These are phyloP conservation scores for Fusarium dimerum DNA, from an alignment of 2,329 filamentous ascomycete genomes.

Conservation along the genomic window DNA sequence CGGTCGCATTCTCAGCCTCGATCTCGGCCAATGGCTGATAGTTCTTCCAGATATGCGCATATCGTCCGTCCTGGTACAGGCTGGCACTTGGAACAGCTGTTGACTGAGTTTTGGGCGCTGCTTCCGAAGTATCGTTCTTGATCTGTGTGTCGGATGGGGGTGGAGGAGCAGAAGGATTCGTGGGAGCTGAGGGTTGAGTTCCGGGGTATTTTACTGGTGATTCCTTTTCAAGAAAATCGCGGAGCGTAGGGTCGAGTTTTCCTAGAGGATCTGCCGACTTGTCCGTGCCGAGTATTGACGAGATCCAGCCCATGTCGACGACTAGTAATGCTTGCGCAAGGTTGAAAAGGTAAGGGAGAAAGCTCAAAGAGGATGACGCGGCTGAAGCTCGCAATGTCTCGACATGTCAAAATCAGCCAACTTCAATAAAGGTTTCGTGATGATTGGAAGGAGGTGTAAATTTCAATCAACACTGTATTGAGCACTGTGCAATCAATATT, in stretches of 20 bases:
- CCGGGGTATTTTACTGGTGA: constrained; percentile 68
- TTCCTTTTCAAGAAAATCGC: constrained; percentile 82
- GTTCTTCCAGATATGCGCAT: constrained; percentile 88
- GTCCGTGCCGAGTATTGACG: constrained; percentile 52
- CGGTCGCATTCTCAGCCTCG: constrained; percentile 68
- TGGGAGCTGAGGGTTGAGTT: constrained; percentile 25
- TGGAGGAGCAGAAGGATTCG: background rate
- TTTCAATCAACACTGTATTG: constrained; percentile 15
- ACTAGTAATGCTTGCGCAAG: background rate
- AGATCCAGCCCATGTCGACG: constrained; percentile 57
- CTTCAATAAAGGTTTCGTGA: constrained; percentile 10
- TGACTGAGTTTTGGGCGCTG: constrained; percentile 14
- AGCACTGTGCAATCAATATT: constrained; percentile 24
- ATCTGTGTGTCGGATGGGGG: constrained; percentile 9
- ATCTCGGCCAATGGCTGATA: constrained; percentile 75
- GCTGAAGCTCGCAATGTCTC: constrained; percentile 7
- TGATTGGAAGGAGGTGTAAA: constrained; percentile 21
- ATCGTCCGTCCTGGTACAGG: constrained; percentile 61
- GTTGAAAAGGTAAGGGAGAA: background rate
- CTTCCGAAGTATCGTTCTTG: constrained; percentile 14
- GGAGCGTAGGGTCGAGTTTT: constrained; percentile 79
- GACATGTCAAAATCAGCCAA: constrained; percentile 13
- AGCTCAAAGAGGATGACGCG: background rate
- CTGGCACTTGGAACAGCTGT: constrained; percentile 49
- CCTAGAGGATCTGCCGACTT: constrained; percentile 59